Percentiles rank a stretch among this genome's conserved stretches.
phyloP scores from a whole-genome alignment of 139 green algal species.

The Coelastrella sp. region DNA sequence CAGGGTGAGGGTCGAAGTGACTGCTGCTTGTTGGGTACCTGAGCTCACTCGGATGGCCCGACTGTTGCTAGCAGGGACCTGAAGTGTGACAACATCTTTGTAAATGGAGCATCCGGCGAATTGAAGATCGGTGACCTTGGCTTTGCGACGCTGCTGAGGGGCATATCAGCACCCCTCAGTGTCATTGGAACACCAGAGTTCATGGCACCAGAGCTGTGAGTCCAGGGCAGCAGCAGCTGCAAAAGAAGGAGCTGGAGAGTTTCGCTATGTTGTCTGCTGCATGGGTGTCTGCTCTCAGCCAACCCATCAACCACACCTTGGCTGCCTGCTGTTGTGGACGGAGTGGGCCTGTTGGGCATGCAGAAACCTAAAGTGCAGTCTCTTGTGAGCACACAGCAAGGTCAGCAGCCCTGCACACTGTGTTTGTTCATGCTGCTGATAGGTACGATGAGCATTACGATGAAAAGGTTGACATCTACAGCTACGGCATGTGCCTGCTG shows the following conservation, averaged over 20 bases:
- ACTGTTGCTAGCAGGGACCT: constrained; percentile 63
- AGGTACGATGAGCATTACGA: constrained; percentile 96
- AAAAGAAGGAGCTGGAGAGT: not conserved
- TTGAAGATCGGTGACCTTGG: constrained; percentile 99
- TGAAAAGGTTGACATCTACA: constrained; percentile 74
- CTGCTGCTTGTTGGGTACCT: no score
- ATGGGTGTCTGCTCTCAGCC: no score
- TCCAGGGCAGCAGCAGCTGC: not conserved
- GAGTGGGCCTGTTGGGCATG: no score
- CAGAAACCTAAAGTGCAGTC: no score
- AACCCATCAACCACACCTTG: no score
- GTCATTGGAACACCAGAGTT: constrained; percentile 75
- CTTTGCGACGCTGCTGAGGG: constrained; percentile 90
- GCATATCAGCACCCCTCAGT: constrained; percentile 38
- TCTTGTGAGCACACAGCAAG: no score
- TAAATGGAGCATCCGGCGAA: constrained; percentile 92
- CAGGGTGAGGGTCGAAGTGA: no score
- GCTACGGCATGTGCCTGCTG: constrained; percentile 95
- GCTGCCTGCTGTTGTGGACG: no score
- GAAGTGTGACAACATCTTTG: constrained; percentile 94
- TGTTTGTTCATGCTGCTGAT: not conserved
- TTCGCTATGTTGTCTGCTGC: no score
- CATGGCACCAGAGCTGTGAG: constrained; percentile 83
- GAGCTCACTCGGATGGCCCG: no score
- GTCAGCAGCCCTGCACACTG: no score